Evolutionary conservation across 306 rosid genomes (phyloP), one percentile per base, ranked within the genome.

Genomic region (Citrullus colocynthis): DNA sequence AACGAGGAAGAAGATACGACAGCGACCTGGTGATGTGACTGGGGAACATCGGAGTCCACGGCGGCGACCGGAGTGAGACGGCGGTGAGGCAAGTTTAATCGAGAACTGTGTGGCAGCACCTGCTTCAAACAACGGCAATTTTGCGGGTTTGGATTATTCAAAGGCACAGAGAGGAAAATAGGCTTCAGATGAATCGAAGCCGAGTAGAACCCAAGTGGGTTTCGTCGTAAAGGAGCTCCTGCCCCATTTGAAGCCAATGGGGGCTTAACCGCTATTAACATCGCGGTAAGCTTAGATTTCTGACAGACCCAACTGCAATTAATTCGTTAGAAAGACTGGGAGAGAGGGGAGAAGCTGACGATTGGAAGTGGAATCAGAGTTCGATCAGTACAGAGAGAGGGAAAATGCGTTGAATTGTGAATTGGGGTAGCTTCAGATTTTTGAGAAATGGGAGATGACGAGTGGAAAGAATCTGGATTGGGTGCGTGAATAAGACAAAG

Each of bases 31-130:
- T 81, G 83, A 59, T 80, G 79, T 58, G 88, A 83, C 63, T 76
- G 79, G 12, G 96, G 85, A 75, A 12, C 76, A 20, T 86, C 86
- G 70, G 96, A 88, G 49, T 89, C 82, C 76, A 89, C 84, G 79
- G 89, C 84, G 30, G 81, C 65, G 37, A 82, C 9, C 55, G 77
- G 64, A 42, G 77, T 73, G 80, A 78, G 56, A 62, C 84, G 83
- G 9, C 70, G 89, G 13, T 10, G 78, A 41, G 77, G 84, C 60
- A 73, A 51, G 60, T 12, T 73, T 7, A 51, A 24, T 9, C 42
- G 60, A 5, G 44, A 73, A 48, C 77, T 73, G 77, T 30, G 17
- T 70, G 75, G 57, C 55, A 67, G 74, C 52, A 21, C 74, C 74
- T 10, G 76, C 21, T 73, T 73, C 28, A 73, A 49, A 71, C 21